phyloP scores from a whole-genome alignment of 2,329 filamentous ascomycete species.

The Exophiala alcalophila region DNA sequence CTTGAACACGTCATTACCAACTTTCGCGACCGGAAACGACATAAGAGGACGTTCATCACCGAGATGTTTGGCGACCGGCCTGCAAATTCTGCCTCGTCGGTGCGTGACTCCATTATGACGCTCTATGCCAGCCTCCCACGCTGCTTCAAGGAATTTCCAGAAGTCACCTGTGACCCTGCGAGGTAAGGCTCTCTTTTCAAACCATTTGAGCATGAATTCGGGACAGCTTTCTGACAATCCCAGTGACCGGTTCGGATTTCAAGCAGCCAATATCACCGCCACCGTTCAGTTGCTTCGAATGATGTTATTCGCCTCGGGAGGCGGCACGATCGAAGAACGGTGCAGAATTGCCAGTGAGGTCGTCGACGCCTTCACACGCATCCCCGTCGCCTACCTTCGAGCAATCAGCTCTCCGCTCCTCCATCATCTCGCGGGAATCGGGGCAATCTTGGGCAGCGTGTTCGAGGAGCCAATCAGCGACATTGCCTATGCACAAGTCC shows the following conservation, averaged over 20 bases:
- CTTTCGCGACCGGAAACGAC: constrained; percentile 16
- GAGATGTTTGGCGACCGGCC: constrained; percentile 22
- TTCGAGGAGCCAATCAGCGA: constrained; percentile 47
- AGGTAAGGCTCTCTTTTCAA: constrained; percentile 13
- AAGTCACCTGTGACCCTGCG: constrained; percentile 43
- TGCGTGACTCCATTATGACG: constrained; percentile 21
- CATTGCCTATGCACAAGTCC: constrained; percentile 42
- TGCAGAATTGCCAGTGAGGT: constrained; percentile 48
- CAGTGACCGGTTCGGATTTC: constrained; percentile 47
- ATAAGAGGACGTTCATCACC: constrained; percentile 18
- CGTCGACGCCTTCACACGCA: constrained; percentile 43
- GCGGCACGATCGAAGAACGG: constrained; percentile 42
- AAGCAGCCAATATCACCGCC: constrained; percentile 51
- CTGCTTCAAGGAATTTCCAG: constrained; percentile 25
- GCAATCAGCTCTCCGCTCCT: constrained; percentile 51
- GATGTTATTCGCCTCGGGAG: constrained; percentile 42
- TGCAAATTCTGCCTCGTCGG: constrained; percentile 13
- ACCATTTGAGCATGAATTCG: background rate
- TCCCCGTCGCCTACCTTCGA: constrained; percentile 46
- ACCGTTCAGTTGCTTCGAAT: constrained; percentile 51
- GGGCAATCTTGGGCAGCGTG: constrained; percentile 49
- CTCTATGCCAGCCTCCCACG: constrained; percentile 24
- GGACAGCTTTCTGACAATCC: constrained; percentile 29
- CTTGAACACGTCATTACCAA: constrained; percentile 49
- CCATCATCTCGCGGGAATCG: constrained; percentile 50